A percentile compares a stretch with the other conserved stretches of the same genome.
phyloP scores from a whole-genome alignment of 75 land plant species.

The Pinus taeda region DNA sequence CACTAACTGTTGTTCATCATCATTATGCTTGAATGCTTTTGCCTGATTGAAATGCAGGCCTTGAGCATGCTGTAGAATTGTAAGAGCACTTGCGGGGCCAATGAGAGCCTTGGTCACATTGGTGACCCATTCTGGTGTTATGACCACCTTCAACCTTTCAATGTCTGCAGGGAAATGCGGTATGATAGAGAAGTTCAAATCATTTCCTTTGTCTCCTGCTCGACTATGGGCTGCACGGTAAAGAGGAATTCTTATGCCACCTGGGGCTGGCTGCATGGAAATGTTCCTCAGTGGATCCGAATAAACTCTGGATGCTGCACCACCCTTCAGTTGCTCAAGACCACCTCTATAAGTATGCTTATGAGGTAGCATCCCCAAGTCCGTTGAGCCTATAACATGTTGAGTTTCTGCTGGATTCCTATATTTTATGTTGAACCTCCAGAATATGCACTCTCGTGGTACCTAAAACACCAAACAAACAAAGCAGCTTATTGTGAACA shows the following conservation, averaged over 20 bases:
- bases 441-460: constrained; percentile 16
- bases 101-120: constrained; percentile 41
- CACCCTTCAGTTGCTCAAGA: background rate
- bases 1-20: constrained; percentile 25
- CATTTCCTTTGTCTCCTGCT: constrained; percentile 96
- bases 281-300: background rate
- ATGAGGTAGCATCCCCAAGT: background rate
- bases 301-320: background rate
- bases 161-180: constrained; percentile 80
- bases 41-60: constrained; percentile 2
- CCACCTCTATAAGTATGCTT: background rate
- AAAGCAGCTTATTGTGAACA: background rate
- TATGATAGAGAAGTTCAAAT: constrained; percentile 82
- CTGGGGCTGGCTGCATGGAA: constrained; percentile 31
- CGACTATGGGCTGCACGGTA: constrained; percentile 79
- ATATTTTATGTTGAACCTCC: constrained; percentile 7
- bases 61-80: background rate
- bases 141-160: constrained; percentile 58
- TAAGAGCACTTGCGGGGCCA: constrained; percentile 14
- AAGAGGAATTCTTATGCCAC: constrained; percentile 58
- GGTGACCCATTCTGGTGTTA: constrained; percentile 79
- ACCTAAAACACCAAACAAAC: constrained; percentile 15
- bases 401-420: background rate
- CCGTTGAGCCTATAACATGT: background rate
- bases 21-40: background rate